A percentile compares a stretch with the other conserved stretches of the same genome.
Conservation (phyloP, 768 basidiomycete species). For the Mycena vitilis region DNA sequence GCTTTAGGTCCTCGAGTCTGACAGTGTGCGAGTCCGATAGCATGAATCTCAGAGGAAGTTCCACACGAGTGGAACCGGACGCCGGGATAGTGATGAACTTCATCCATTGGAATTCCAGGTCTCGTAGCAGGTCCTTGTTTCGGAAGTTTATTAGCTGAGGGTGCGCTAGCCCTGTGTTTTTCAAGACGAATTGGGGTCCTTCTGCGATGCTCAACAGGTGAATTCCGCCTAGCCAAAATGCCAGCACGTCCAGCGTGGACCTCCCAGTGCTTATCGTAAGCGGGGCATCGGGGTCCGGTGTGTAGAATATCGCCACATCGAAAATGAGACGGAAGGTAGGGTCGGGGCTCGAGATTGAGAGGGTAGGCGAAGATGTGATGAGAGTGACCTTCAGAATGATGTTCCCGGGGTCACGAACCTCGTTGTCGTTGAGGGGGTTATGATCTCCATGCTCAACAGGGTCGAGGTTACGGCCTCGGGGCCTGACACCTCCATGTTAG, state of each 20-base stretch:
- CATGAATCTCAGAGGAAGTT: not conserved
- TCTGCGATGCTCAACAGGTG: not conserved
- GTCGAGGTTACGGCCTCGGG: no score
- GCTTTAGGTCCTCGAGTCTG: not conserved
- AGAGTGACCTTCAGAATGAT: constrained; percentile 3
- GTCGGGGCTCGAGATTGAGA: constrained; percentile 1
- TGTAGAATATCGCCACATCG: constrained; percentile 1
- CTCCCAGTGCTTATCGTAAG: not conserved
- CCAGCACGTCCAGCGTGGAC: not conserved
- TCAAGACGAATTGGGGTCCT: not conserved
- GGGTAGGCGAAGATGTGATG: not conserved
- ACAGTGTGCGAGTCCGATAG: not conserved
- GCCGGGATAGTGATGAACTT: not conserved
- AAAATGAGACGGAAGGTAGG: not conserved
- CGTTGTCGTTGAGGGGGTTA: constrained; percentile 7
- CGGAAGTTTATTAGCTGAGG: not conserved
- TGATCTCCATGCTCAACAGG: not conserved
- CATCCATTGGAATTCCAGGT: not conserved
- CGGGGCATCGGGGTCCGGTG: not conserved
- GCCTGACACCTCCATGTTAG: no score
- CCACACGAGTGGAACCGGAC: constrained; percentile 1
- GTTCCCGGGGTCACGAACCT: not conserved
- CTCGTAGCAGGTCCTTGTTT: constrained; percentile 6
- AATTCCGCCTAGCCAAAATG: not conserved
- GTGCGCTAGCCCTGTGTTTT: no score